phyloP scores from a whole-genome alignment of 352 stramenopile species.

The Elongisporangium anandrum region DNA sequence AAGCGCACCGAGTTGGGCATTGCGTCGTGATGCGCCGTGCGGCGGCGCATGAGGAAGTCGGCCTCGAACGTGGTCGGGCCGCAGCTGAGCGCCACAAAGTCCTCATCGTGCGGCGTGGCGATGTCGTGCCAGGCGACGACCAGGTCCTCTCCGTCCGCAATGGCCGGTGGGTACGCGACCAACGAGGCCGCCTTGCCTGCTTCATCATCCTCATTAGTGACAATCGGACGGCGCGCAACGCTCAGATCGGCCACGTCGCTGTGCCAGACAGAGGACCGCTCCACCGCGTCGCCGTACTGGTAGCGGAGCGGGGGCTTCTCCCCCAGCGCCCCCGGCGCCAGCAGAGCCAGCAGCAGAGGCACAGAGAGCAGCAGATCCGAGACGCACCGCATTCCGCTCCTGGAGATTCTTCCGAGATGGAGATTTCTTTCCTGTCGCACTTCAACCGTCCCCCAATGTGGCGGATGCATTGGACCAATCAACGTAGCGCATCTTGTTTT shows the following conservation, averaged over 20 bases:
- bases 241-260: background rate
- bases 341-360: background rate
- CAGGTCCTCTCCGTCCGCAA: constrained; percentile 66
- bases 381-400: background rate
- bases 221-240: background rate
- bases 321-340: background rate
- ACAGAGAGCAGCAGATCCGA: background rate
- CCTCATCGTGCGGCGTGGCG: constrained; percentile 33
- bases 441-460: background rate
- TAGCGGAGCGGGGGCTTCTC: background rate
- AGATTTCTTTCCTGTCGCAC: background rate
- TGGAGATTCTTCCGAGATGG: background rate
- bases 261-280: background rate
- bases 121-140: constrained; percentile 64
- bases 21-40: constrained; percentile 21
- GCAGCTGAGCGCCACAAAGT: constrained; percentile 72
- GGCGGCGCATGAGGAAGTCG: constrained; percentile 49
- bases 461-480: background rate
- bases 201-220: background rate
- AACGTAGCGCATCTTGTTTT: background rate
- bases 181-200: constrained; percentile 7
- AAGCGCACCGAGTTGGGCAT: constrained; percentile 46
- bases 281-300: background rate
- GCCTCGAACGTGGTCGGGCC: constrained; percentile 37
- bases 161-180: constrained; percentile 32